Evolutionary conservation across 2,329 filamentous ascomycete species (phyloP), one percentile per base, ranked within the genome.

Genomic region (Geosmithia putterillii): DNA sequence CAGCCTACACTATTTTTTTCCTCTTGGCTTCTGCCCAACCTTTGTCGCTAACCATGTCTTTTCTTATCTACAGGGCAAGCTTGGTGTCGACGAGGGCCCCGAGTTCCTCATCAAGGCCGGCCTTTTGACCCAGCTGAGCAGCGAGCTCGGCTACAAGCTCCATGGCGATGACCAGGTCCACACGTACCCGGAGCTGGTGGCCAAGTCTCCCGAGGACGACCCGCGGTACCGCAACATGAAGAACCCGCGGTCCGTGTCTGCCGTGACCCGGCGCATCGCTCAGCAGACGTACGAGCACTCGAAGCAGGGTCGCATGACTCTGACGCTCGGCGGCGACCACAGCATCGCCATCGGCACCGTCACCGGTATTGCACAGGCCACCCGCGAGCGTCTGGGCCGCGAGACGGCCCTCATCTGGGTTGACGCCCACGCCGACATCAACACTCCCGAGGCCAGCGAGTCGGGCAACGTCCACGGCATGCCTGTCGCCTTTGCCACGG

Each of bases 391-490:
- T 17, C 68, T 94, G 46, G 78, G 70, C 38, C 74, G 83, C 44
- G 90, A 96, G 54, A 81, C 95, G 49, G 92, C 88, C 12, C 86
- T 98, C 45, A 94, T 98, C 61, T 98, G 92, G 92, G 92, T 98
- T 25, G 92, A 98, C 64, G 92, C 92, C 21, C 92, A 98, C 64
- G 83, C 90, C 44, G 92, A 98, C 63, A 95, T 98, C 71, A 98
- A 98, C 69, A 88, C 86, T 1, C 92, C 90, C 43, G 89, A 96
- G 74, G 83, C 79, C 40, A 90, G 83, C 51, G 84, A 75, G 37
- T 92, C 84, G 52, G 92, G 92, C 28, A 96, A 96, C 65, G 84
- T 98, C 49, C 92, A 98, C 66, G 92, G 92, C 53, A 98, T 98
- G 92, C 92, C 92, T 2, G 85, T 96, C 34, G 79, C 86, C 3